Conservation (phyloP, 2,329 filamentous ascomycete genomes). For the Cytospora paraplurivora region DNA sequence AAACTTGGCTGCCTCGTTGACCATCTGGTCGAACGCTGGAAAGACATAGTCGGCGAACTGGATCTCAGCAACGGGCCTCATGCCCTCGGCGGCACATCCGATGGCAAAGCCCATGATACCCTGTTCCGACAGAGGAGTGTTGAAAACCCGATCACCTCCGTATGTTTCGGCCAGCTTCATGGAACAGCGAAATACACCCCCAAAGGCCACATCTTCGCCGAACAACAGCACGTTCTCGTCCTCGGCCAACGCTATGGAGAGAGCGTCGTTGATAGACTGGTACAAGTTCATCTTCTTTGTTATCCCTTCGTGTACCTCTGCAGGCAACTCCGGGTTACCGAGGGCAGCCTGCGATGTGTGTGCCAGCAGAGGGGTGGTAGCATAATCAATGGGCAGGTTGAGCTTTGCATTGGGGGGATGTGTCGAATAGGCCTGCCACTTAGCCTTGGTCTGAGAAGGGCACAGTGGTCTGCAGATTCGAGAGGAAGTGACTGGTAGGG, state of each 20-base stretch:
- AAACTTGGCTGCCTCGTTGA: conserved; percentile 77
- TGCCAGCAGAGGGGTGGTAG: conserved; percentile 75
- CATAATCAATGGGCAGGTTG: conserved; percentile 87
- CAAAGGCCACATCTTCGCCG: conserved; percentile 94
- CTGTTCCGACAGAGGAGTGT: conserved; percentile 70
- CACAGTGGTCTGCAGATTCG: conserved; percentile 24
- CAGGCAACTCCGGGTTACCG: conserved; percentile 69
- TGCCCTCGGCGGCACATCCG: conserved; percentile 65
- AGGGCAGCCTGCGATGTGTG: conserved; percentile 77
- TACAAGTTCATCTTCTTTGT: conserved; percentile 92
- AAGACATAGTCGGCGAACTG: conserved; percentile 80
- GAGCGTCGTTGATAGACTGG: conserved; percentile 88
- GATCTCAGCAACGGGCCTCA: conserved; percentile 70
- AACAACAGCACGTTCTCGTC: conserved; percentile 90
- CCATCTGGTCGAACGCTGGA: conserved; percentile 76
- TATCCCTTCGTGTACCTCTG: conserved; percentile 64
- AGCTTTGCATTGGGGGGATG: conserved; percentile 65
- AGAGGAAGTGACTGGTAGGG: conserved; percentile 22
- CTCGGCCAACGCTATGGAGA: conserved; percentile 77
- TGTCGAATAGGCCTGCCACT: conserved; percentile 50
- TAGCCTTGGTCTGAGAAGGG: conserved; percentile 23
- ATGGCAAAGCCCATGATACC: conserved; percentile 71
- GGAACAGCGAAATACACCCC: conserved; percentile 69
- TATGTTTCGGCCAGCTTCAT: conserved; percentile 68
- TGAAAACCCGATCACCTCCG: conserved; percentile 70